Percentiles rank a stretch among this genome's conserved stretches.
Evolutionary conservation across 345 rosid species (phyloP).

Genomic region (Erodium maritimum): DNA sequence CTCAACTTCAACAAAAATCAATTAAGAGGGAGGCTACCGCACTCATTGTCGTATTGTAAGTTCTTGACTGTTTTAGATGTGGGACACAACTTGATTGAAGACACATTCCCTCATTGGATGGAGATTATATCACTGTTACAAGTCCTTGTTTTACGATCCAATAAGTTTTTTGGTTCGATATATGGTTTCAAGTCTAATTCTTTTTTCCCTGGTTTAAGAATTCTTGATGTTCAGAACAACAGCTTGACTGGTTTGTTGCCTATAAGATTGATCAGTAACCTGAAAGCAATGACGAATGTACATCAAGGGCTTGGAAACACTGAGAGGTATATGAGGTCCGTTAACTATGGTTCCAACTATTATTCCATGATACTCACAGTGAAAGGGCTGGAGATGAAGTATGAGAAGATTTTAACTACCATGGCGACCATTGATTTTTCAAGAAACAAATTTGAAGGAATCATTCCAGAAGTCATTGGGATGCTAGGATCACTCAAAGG

Average conservation of each 20-base stretch:
- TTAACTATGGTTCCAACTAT: neutral
- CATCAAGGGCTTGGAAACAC: neutral
- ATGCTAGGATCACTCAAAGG: no score
- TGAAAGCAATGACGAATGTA: constrained; percentile 6
- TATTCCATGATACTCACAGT: neutral
- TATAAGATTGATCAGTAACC: neutral
- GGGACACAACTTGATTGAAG: constrained; percentile 17
- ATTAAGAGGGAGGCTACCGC: constrained; percentile 14
- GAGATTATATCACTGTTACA: constrained; percentile 12
- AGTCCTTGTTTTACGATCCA: constrained; percentile 16
- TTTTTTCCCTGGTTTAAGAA: constrained; percentile 11
- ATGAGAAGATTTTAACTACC: neutral
- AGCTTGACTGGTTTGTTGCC: constrained; percentile 20
- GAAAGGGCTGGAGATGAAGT: constrained; percentile 8
- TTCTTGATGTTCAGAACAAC: constrained; percentile 19
- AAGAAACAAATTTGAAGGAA: constrained; percentile 8
- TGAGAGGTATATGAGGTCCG: neutral
- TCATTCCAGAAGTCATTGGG: neutral
- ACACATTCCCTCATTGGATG: constrained; percentile 20
- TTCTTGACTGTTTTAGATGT: constrained; percentile 18
- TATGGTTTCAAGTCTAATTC: fast-evolving
- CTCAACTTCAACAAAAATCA: constrained; percentile 16
- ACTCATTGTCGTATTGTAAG: constrained; percentile 10
- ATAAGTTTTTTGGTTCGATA: constrained; percentile 13
- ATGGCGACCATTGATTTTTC: constrained; percentile 16